Evolutionary conservation across 2,329 filamentous ascomycete species (phyloP).

Genomic region (Hypomyces perniciosus): DNA sequence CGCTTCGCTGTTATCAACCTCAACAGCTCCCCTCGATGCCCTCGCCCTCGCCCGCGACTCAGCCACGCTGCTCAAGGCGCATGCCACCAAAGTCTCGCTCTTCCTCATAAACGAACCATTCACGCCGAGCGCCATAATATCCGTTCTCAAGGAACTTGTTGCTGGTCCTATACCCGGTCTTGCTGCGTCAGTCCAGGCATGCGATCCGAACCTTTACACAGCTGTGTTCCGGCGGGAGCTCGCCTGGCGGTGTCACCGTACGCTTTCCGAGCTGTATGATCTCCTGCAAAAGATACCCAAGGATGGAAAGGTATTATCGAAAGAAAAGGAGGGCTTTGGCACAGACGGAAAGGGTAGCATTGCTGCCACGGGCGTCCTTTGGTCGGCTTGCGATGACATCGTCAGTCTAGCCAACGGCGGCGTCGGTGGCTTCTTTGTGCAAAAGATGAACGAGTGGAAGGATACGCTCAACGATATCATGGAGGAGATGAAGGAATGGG

Average conservation of each 20-base stretch:
- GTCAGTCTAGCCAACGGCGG: constrained; percentile 59
- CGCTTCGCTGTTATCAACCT: constrained; percentile 12
- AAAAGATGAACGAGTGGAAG: constrained; percentile 66
- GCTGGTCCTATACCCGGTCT: constrained; percentile 68
- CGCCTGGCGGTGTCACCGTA: constrained; percentile 48
- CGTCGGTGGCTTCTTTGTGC: constrained; percentile 62
- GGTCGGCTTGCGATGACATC: constrained; percentile 75
- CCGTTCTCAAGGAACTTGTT: constrained; percentile 66
- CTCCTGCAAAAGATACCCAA: constrained; percentile 56
- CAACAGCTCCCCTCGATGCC: constrained; percentile 41
- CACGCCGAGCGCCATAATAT: constrained; percentile 67
- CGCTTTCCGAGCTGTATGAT: constrained; percentile 56
- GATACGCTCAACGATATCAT: constrained; percentile 76
- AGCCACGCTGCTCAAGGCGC: constrained; percentile 67
- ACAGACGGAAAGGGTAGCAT: constrained; percentile 48
- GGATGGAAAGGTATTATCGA: constrained; percentile 48
- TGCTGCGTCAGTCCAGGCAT: constrained; percentile 63
- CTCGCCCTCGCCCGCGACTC: constrained; percentile 67
- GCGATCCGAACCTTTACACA: constrained; percentile 57
- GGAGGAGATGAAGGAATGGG: constrained; percentile 83
- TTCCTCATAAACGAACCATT: constrained; percentile 84
- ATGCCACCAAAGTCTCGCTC: constrained; percentile 81
- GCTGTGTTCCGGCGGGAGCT: constrained; percentile 58
- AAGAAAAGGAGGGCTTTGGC: constrained; percentile 18
- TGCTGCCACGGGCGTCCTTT: constrained; percentile 68